Evolutionary conservation across 129 eudicot species (phyloP).

Genomic region (Chrysanthemum seticuspe): DNA sequence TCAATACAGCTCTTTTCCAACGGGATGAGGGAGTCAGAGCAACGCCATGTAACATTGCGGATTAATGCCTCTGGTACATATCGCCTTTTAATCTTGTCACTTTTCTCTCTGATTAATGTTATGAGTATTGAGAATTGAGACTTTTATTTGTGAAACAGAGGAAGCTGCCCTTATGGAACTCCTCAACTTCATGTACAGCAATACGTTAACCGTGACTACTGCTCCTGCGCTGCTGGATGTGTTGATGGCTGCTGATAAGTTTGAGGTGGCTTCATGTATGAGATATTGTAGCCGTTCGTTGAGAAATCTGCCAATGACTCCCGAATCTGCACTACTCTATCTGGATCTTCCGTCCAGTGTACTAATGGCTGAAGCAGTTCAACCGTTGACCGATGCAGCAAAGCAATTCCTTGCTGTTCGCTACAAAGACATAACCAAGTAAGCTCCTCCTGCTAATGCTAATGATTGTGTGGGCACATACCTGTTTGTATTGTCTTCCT

Average conservation of each 20-base stretch:
- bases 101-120: background rate
- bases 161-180: slow-evolving; percentile 84
- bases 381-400: slow-evolving; percentile 80
- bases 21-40: slow-evolving; percentile 91
- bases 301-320: slow-evolving; percentile 71
- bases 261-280: slow-evolving; percentile 82
- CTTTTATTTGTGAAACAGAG: slow-evolving; percentile 48
- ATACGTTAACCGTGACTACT: slow-evolving; percentile 54
- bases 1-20: slow-evolving; percentile 70
- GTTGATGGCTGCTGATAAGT: slow-evolving; percentile 80
- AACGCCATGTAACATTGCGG: slow-evolving; percentile 74
- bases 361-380: slow-evolving; percentile 77
- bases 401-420: slow-evolving; percentile 68
- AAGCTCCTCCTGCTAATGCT: slow-evolving; percentile 19
- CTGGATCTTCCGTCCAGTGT: slow-evolving; percentile 74
- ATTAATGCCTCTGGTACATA: slow-evolving; percentile 69
- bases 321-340: slow-evolving; percentile 73
- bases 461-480: background rate
- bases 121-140: background rate
- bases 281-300: slow-evolving; percentile 62
- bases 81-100: background rate
- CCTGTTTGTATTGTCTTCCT: background rate
- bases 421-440: slow-evolving; percentile 73
- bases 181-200: slow-evolving; percentile 79
- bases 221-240: slow-evolving; percentile 68